Conservation (phyloP, 768 basidiomycete species). For the Boletus coccyginus region DNA sequence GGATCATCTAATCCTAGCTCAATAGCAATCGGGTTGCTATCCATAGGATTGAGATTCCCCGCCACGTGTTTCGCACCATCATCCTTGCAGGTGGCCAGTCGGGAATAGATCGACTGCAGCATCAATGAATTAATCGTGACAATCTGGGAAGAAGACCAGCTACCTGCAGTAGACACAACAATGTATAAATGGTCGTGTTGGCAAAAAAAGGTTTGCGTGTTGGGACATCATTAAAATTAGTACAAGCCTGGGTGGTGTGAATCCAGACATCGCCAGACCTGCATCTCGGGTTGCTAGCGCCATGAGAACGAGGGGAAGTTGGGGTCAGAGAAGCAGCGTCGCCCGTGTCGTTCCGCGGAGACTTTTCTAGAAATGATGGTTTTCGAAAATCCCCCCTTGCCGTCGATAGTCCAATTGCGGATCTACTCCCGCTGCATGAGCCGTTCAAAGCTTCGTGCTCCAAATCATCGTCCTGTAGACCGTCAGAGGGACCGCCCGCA, state of each 20-base stretch:
- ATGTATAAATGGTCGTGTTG: constrained; percentile 90
- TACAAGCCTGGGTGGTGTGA: constrained; percentile 32
- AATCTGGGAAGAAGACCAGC: constrained; percentile 1
- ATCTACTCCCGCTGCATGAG: constrained; percentile 40
- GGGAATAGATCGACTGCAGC: constrained; percentile 79
- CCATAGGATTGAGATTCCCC: constrained; percentile 60
- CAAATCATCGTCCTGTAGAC: constrained; percentile 37
- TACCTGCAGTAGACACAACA: constrained; percentile 87
- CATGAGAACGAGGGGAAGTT: constrained; percentile 8
- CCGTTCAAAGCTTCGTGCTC: constrained; percentile 25
- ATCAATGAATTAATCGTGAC: constrained; percentile 4
- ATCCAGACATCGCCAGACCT: constrained; percentile 57
- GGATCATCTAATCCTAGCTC: constrained; percentile 85
- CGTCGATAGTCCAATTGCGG: constrained; percentile 34
- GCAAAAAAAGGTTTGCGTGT: constrained; percentile 72
- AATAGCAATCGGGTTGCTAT: constrained; percentile 79
- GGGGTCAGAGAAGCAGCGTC: constrained; percentile 32
- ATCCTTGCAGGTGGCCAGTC: constrained; percentile 81
- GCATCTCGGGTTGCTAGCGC: background rate
- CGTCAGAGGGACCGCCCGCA: constrained; percentile 55
- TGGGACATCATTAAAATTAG: constrained; percentile 26
- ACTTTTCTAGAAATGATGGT: constrained; percentile 66
- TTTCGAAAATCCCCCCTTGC: constrained; percentile 71
- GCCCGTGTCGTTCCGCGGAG: constrained; percentile 28
- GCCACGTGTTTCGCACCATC: constrained; percentile 69